A percentile compares a stretch with the other conserved stretches of the same genome.
phyloP scores from a whole-genome alignment of 2,329 filamentous ascomycete species.

The Epichloe elymi region DNA sequence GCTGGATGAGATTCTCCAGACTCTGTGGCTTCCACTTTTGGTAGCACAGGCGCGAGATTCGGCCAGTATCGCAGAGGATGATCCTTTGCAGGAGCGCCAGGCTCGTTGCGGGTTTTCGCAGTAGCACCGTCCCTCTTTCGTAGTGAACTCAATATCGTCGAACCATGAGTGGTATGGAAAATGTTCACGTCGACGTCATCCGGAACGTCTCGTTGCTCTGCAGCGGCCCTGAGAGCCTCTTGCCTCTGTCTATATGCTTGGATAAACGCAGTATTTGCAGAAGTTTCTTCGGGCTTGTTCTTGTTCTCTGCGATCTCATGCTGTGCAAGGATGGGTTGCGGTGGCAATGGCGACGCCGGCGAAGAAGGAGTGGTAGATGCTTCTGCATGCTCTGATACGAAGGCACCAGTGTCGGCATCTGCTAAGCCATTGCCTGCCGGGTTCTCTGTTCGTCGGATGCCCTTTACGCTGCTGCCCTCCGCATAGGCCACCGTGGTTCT shows the following conservation, averaged over 20 bases:
- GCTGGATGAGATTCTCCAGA: neutral
- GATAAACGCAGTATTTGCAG: neutral
- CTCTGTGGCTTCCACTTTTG: neutral
- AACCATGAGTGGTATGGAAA: constrained; percentile 33
- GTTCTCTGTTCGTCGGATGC: neutral
- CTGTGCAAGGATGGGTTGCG: neutral
- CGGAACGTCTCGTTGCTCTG: constrained; percentile 22
- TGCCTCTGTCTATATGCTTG: constrained; percentile 5
- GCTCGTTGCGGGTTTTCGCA: constrained; percentile 2
- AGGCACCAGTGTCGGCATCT: neutral
- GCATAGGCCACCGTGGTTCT: neutral
- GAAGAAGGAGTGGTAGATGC: neutral
- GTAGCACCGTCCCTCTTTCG: constrained; percentile 13
- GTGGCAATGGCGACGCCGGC: neutral
- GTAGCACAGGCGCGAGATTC: constrained; percentile 11
- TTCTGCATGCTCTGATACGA: neutral
- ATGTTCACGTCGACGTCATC: constrained; percentile 31
- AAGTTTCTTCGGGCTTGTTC: neutral
- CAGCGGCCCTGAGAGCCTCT: constrained; percentile 4
- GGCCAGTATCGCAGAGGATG: constrained; percentile 26
- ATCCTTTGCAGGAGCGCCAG: constrained; percentile 18
- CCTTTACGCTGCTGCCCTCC: neutral
- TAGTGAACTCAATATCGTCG: constrained; percentile 29
- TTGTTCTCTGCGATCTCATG: neutral
- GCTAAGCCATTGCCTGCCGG: neutral